phyloP scores from a whole-genome alignment of 2,329 filamentous ascomycete genomes.

The Sarocladiaceae sp. region DNA sequence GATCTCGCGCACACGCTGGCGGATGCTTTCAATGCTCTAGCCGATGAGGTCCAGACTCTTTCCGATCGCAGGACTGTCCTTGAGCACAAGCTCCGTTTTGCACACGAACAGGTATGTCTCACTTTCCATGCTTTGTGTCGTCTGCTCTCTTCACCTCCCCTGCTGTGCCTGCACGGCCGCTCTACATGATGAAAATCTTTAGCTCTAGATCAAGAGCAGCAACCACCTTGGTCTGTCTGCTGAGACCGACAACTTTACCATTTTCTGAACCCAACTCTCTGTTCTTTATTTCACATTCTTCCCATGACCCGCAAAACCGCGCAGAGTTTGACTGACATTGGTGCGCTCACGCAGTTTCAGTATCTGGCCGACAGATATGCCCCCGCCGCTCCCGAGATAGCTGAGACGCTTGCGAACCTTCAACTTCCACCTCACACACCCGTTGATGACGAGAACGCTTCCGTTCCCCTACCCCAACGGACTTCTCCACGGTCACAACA shows the following conservation, averaged over 20 bases:
- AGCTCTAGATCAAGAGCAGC: constrained; percentile 82
- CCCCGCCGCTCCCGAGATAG: constrained; percentile 57
- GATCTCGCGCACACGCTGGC: constrained; percentile 49
- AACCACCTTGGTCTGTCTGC: constrained; percentile 34
- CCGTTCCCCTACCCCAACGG: constrained; percentile 50
- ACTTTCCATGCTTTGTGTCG: constrained; percentile 2
- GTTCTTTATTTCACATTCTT: not conserved
- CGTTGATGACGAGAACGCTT: constrained; percentile 36
- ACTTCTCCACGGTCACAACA: constrained; percentile 35
- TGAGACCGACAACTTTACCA: constrained; percentile 52
- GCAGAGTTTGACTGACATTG: constrained; percentile 17
- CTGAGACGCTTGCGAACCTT: constrained; percentile 59
- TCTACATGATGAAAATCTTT: constrained; percentile 42
- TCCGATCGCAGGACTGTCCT: constrained; percentile 58
- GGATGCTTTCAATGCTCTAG: constrained; percentile 58
- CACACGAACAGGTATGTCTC: constrained; percentile 54
- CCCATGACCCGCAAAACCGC: too few relatives aligned
- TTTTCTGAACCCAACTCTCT: constrained; percentile 1
- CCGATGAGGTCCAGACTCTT: constrained; percentile 58
- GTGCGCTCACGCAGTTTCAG: constrained; percentile 45
- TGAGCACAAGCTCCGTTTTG: constrained; percentile 61
- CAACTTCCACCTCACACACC: constrained; percentile 53
- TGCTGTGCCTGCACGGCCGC: constrained; percentile 8
- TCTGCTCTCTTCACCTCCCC: constrained; percentile 8
- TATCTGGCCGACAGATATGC: constrained; percentile 63